Evolutionary conservation across 2,329 filamentous ascomycete genomes (phyloP).

Genomic region (Magnaporthiopsis poae): DNA sequence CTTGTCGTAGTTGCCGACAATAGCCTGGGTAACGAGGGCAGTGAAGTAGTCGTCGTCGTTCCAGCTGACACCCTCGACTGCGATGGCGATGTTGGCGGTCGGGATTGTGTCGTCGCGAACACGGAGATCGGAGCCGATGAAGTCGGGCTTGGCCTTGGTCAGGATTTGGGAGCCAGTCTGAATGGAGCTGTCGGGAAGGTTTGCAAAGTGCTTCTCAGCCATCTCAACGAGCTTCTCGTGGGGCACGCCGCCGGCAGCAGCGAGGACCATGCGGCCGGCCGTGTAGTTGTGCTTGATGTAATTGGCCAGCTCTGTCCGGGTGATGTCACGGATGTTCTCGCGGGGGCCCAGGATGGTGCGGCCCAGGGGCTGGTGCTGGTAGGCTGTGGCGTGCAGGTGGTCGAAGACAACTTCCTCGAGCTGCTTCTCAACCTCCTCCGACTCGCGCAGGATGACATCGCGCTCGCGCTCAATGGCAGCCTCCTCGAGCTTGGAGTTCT

Average conservation of each 20-base stretch:
- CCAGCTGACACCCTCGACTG: constrained; percentile 99
- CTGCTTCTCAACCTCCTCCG: constrained; percentile 99
- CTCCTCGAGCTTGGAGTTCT: constrained; percentile 96
- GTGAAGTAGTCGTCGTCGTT: constrained; percentile 99
- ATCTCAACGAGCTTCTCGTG: constrained; percentile 91
- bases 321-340: constrained; percentile 96
- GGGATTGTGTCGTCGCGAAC: constrained; percentile 93
- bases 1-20: constrained; percentile 99
- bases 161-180: constrained; percentile 64
- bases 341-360: constrained; percentile 95
- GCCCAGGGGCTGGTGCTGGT: constrained; percentile 89
- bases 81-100: constrained; percentile 94
- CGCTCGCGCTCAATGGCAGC: constrained; percentile 92
- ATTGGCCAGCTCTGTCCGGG: constrained; percentile 76
- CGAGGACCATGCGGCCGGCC: constrained; percentile 97
- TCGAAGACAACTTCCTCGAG: constrained; percentile 99
- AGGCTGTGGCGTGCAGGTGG: constrained; percentile 95
- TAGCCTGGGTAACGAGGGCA: constrained; percentile 91
- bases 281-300: constrained; percentile 99
- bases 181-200: constrained; percentile 65
- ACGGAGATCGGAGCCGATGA: constrained; percentile 90
- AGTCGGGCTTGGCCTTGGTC: constrained; percentile 83
- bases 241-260: constrained; percentile 85
- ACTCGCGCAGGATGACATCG: constrained; percentile 96
- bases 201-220: constrained; percentile 88